Evolutionary conservation across 2,329 filamentous ascomycete species (phyloP).

Genomic region (Daldinia sp.): DNA sequence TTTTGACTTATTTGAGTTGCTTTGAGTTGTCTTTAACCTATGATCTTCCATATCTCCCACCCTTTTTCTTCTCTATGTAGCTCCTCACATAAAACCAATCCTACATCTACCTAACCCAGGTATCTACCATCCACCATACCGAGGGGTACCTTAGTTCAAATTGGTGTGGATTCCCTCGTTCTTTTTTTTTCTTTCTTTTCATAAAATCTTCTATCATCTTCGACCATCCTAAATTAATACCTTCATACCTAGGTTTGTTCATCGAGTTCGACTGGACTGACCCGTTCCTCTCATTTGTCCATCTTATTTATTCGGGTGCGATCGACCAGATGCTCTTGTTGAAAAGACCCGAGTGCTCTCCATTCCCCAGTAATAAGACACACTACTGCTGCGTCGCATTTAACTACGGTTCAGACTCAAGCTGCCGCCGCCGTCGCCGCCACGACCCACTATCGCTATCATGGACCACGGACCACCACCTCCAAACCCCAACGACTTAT

Average conservation of each 20-base stretch:
- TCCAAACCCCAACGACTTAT: conserved; percentile 49
- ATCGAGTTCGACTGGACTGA: background rate
- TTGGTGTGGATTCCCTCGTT: background rate
- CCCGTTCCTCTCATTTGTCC: background rate
- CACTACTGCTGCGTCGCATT: conserved; percentile 33
- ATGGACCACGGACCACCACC: conserved; percentile 46
- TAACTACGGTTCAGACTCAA: conserved; percentile 26
- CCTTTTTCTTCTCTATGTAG: background rate
- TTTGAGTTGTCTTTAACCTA: background rate
- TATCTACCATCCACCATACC: background rate
- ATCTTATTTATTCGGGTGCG: conserved; percentile 1
- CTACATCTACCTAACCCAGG: background rate
- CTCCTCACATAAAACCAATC: background rate
- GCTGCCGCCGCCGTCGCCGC: conserved; percentile 21
- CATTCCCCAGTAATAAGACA: conserved; percentile 19
- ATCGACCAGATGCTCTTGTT: conserved; percentile 35
- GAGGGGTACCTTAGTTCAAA: background rate
- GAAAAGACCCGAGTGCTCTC: conserved; percentile 24
- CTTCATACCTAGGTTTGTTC: too few species aligned
- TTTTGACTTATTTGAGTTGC: too few species aligned
- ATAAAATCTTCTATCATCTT: background rate
- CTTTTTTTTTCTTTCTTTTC: background rate
- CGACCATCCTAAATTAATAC: background rate
- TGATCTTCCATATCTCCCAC: background rate
- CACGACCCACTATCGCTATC: conserved; percentile 34